Conservation (phyloP, 2,329 filamentous ascomycete genomes). For the Dryadomyces sulphureus region DNA sequence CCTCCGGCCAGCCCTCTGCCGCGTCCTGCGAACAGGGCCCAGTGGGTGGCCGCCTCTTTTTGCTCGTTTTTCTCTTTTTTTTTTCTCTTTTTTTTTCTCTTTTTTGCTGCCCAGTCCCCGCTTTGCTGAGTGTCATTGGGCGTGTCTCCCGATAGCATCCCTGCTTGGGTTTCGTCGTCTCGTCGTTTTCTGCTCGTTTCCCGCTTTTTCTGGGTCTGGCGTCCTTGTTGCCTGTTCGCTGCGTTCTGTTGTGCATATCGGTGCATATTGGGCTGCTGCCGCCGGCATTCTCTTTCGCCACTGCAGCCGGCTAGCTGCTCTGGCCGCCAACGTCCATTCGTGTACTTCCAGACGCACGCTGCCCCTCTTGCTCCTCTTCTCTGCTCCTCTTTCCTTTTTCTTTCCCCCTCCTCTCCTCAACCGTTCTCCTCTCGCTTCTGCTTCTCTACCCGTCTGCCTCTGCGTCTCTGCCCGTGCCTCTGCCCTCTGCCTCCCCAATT, state of each 20-base stretch:
- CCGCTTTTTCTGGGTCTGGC: conserved; percentile 10
- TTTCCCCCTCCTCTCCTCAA: neutral
- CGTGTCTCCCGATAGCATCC: neutral
- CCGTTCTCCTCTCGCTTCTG: neutral
- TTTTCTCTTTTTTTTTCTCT: neutral
- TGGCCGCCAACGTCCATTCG: neutral
- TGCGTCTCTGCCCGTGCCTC: neutral
- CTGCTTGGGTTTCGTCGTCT: neutral
- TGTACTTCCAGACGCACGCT: neutral
- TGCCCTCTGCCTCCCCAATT: neutral
- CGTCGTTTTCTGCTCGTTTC: neutral
- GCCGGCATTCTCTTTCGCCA: neutral
- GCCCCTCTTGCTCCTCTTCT: neutral
- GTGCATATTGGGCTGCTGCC: neutral
- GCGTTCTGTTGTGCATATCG: neutral
- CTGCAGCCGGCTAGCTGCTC: neutral
- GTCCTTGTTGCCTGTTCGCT: conserved; percentile 1
- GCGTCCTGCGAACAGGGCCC: too few species aligned
- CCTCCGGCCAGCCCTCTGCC: neutral
- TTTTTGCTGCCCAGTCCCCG: neutral
- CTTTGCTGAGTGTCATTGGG: neutral
- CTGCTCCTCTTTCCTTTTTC: neutral
- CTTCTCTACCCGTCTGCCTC: neutral
- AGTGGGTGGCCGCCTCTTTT: neutral
- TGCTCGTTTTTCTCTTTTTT: neutral